Evolutionary conservation across 306 rosid genomes (phyloP), one percentile per base, ranked within the genome.

Genomic region (Rosa lucieae): DNA sequence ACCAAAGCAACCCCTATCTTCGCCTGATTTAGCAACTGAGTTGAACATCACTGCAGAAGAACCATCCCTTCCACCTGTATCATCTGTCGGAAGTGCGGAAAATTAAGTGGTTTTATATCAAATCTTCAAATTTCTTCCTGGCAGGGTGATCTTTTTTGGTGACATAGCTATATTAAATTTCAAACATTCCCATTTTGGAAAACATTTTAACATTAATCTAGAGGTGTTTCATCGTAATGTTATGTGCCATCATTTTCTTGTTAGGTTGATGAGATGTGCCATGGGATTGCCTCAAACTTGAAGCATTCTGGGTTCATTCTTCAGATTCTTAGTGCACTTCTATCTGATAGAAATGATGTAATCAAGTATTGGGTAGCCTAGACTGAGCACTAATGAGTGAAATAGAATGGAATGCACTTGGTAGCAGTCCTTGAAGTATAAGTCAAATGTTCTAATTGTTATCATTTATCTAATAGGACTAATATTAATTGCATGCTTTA

Each of bases 31-130:
- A 13, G 37, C 78, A 61, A 15, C 75, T 23, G 78, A 73, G 48
- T 26, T 51, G 43, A 77, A 77, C 8, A 52, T 42, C 49, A 63
- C 58, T 9, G 79, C 72, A 37, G 82, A 82, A 72, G 71, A 66
- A 44, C 49, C 42, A 56, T 70, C 85, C 47, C 10, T 46, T 51
- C 75, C 73, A 46, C 70, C 81, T 44, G 55, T 42, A 52, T 46
- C 72, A 72, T 73, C 85, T 6, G 71, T 52, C 18, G 17, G 49
- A 73, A 47, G 75, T 48, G 72, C 10, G 5, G 47, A 42, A 56
- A 21, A 35, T 51, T n/a, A 39, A 63, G 21, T 49, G 10, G 47
- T 67, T 70, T 42, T 20, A 1, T 18, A 46, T 63, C 37, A 26
- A 15, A 42, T 58, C 20, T 23, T 14, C 37, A 73, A 40, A 43